Evolutionary conservation across 2,329 filamentous ascomycete species (phyloP), one percentile per base, ranked within the genome.

Genomic region (Meredithiella fracta): DNA sequence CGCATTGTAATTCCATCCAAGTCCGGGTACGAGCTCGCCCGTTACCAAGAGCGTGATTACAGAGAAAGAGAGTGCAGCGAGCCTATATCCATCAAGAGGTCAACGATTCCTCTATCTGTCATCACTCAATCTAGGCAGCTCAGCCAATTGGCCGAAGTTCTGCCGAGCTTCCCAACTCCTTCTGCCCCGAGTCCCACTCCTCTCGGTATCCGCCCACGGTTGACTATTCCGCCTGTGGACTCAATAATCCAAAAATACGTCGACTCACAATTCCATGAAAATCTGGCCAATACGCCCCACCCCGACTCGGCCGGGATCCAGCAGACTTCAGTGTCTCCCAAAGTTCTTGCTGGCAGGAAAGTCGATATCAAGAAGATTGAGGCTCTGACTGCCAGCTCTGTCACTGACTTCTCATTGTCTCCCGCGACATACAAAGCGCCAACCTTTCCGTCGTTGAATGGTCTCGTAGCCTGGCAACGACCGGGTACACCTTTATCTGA

Each of bases 171-270:
- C 8, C 40, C 34, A 22, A 59, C 57, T 1, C 55, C 54, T 0
- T 53, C 57, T 6, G 59, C 57, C 6, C 59, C 57, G 1, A 60
- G 57, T 9, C 57, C 57, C 15, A 59, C 54, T 4, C 54, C 57
- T 0, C 37, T 55, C 7, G 40, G 54, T 2, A 40, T 54, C 14
- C 59, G 57, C 1, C 57, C 59, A 2, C 54, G 54, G 3, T 11
- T 60, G 11, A 56, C 56, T 3, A 54, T 60, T 22, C 54, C 57
- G 14, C 59, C 59, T 5, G 47, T 59, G 2, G 58, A 59, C 11
- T 58, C 57, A 2, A 55, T 59, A 6, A 59, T 57, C 3, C 52
- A 60, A 8, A 47, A 53, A n/a, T 58, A 54, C 15, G 17, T 58
- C 0, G 55, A 59, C 1, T 47, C 53, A 2, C 59, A 58, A 4